phyloP scores from a whole-genome alignment of 345 rosid species.

The Populus nigra region DNA sequence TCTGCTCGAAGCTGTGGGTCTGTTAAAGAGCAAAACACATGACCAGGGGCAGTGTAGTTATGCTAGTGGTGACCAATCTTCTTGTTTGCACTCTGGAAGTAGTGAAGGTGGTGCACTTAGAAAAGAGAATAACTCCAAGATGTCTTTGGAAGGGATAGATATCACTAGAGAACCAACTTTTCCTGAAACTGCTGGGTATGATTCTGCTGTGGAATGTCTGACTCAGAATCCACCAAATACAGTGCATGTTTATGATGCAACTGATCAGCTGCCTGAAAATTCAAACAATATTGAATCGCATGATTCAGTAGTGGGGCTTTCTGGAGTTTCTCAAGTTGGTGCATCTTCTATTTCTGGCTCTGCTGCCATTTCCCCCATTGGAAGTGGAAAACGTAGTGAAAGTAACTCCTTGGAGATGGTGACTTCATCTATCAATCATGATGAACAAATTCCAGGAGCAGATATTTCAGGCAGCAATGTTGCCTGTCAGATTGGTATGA shows the following conservation, averaged over 20 bases:
- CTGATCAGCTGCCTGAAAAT: constrained; percentile 23
- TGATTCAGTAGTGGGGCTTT: constrained; percentile 7
- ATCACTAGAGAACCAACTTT: constrained; percentile 12
- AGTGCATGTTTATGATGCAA: constrained; percentile 22
- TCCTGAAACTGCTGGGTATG: constrained; percentile 14
- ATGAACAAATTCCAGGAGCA: constrained; percentile 11
- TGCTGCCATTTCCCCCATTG: constrained; percentile 17
- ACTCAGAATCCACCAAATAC: constrained; percentile 9
- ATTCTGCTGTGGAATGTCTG: constrained; percentile 12
- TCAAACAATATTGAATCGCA: constrained; percentile 16
- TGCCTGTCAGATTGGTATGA: background rate
- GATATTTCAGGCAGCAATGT: constrained; percentile 4
- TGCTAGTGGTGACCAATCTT: constrained; percentile 19
- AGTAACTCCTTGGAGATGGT: constrained; percentile 20
- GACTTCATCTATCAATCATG: constrained; percentile 9
- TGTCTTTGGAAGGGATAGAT: constrained; percentile 21
- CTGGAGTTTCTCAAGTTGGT: constrained; percentile 7
- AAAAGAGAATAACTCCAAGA: constrained; percentile 1
- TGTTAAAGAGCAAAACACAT: constrained; percentile 6
- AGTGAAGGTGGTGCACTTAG: constrained; percentile 18
- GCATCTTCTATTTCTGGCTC: constrained; percentile 6
- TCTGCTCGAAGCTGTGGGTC: constrained; percentile 27
- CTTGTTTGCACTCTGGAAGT: constrained; percentile 20
- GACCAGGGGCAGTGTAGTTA: constrained; percentile 27
- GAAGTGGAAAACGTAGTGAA: constrained; percentile 7